phyloP scores from a whole-genome alignment of 2,329 filamentous ascomycete species.

The Nothopassalora personata region DNA sequence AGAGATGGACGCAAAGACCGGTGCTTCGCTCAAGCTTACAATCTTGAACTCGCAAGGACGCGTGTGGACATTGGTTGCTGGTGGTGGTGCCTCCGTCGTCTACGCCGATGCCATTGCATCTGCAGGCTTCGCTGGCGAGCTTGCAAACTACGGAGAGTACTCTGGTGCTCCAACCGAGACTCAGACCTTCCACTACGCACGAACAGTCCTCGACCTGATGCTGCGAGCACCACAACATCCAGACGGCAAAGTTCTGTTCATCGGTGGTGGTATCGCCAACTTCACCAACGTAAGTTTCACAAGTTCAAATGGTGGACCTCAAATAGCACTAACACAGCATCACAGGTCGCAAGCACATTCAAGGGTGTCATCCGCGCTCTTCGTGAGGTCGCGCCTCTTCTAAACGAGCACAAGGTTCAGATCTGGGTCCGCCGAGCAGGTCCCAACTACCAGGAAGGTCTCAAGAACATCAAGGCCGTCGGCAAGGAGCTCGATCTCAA shows the following conservation, averaged over 20 bases:
- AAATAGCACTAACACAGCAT: constrained; percentile 10
- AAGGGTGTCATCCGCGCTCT: constrained; percentile 98
- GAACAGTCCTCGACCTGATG: constrained; percentile 95
- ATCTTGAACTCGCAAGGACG: constrained; percentile 87
- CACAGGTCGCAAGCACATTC: constrained; percentile 81
- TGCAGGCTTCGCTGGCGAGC: constrained; percentile 86
- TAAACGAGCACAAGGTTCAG: constrained; percentile 94
- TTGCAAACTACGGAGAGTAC: constrained; percentile 99
- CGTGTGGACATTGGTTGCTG: constrained; percentile 96
- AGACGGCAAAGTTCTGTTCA: constrained; percentile 98
- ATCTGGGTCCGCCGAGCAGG: constrained; percentile 91
- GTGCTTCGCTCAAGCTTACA: constrained; percentile 96
- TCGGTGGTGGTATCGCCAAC: constrained; percentile 99
- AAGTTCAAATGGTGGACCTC: background rate
- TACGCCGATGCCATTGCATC: constrained; percentile 98
- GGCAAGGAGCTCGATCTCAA: constrained; percentile 89
- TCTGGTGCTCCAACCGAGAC: constrained; percentile 97
- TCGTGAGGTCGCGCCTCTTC: constrained; percentile 75
- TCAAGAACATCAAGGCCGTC: constrained; percentile 99
- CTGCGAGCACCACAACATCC: constrained; percentile 78
- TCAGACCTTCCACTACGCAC: constrained; percentile 98
- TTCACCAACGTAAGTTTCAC: constrained; percentile 76
- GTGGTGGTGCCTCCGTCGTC: constrained; percentile 98
- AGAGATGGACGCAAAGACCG: constrained; percentile 98
- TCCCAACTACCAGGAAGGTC: constrained; percentile 98